A percentile compares a stretch with the other conserved stretches of the same genome.
phyloP scores from a whole-genome alignment of 2,329 filamentous ascomycete genomes.

The Sordariomycetes sp. region DNA sequence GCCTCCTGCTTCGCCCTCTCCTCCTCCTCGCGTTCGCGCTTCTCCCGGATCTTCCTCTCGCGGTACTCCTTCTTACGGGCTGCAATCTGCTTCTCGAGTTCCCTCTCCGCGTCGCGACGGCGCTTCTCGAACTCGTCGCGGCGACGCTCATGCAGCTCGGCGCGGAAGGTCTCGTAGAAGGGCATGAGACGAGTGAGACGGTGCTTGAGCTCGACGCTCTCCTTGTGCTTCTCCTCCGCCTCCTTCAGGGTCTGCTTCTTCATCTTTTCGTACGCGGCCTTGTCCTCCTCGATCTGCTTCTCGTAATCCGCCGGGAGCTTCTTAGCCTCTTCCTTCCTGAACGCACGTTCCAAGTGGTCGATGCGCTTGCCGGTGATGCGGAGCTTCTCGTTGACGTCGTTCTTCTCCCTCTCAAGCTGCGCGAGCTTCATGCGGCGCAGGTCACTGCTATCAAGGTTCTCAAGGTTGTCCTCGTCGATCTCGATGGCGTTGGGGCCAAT shows the following conservation, averaged over 20 bases:
- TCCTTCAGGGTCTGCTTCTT: constrained; percentile 70
- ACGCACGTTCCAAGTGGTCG: constrained; percentile 92
- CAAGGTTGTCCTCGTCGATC: constrained; percentile 69
- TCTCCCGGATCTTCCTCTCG: constrained; percentile 72
- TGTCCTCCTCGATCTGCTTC: constrained; percentile 64
- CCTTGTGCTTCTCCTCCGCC: constrained; percentile 77
- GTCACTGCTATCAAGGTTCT: constrained; percentile 76
- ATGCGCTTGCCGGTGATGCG: constrained; percentile 89
- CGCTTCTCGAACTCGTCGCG: constrained; percentile 94
- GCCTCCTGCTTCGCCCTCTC: constrained; percentile 70
- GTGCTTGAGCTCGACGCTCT: constrained; percentile 86
- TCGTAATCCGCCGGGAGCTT: constrained; percentile 80
- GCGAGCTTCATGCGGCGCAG: constrained; percentile 91
- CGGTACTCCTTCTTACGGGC: constrained; percentile 78
- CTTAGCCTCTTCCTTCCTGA: constrained; percentile 90
- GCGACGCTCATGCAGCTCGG: constrained; percentile 71
- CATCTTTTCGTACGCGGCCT: constrained; percentile 65
- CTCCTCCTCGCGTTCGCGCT: constrained; percentile 70
- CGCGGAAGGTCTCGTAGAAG: constrained; percentile 73
- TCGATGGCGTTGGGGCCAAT: constrained; percentile 63
- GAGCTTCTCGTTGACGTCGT: constrained; percentile 81
- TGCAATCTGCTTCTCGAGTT: constrained; percentile 84
- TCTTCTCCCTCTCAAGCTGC: constrained; percentile 96
- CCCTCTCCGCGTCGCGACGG: constrained; percentile 78
- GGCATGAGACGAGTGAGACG: constrained; percentile 74